Percentiles rank a stretch among this genome's conserved stretches.
phyloP scores from a whole-genome alignment of 225 moss, liverwort and hornwort species.

The Physcomitrium patens region DNA sequence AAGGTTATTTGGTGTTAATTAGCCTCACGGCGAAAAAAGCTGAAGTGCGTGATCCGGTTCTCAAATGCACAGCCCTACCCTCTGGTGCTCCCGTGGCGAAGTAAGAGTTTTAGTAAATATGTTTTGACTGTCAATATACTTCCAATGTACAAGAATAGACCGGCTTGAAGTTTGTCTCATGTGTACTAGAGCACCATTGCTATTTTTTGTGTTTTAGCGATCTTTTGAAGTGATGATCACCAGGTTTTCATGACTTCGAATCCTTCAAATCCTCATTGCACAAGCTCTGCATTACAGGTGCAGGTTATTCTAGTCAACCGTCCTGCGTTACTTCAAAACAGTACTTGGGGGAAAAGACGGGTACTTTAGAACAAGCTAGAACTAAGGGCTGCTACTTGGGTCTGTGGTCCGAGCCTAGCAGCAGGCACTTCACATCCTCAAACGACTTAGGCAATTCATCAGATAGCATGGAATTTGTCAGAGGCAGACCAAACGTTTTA shows the following conservation, averaged over 20 bases:
- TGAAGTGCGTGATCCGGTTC: slow-evolving; percentile 26
- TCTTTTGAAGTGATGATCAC: not conserved
- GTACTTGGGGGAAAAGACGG: not conserved
- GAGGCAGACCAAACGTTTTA: not conserved
- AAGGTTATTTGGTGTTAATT: slow-evolving; percentile 11
- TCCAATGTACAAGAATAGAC: slow-evolving; percentile 15
- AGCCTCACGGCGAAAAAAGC: slow-evolving; percentile 35
- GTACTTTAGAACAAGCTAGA: not conserved
- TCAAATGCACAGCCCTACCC: slow-evolving; percentile 25
- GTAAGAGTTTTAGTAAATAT: slow-evolving; percentile 22
- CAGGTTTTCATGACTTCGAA: not conserved
- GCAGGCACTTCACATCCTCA: not conserved
- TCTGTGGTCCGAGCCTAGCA: not conserved
- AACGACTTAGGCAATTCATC: not conserved
- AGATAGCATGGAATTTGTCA: not conserved
- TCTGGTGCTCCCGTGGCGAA: not conserved
- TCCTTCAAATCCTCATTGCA: not conserved
- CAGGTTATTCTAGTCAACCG: not conserved
- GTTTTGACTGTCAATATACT: slow-evolving; percentile 33
- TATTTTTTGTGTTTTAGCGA: not conserved
- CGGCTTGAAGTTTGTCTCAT: not conserved
- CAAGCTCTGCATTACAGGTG: not conserved
- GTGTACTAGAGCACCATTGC: not conserved
- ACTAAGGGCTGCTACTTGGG: not conserved
- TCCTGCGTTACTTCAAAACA: not conserved